Conservation (phyloP, 768 basidiomycete species). For the Rhodotorula sphaerocarpa region DNA sequence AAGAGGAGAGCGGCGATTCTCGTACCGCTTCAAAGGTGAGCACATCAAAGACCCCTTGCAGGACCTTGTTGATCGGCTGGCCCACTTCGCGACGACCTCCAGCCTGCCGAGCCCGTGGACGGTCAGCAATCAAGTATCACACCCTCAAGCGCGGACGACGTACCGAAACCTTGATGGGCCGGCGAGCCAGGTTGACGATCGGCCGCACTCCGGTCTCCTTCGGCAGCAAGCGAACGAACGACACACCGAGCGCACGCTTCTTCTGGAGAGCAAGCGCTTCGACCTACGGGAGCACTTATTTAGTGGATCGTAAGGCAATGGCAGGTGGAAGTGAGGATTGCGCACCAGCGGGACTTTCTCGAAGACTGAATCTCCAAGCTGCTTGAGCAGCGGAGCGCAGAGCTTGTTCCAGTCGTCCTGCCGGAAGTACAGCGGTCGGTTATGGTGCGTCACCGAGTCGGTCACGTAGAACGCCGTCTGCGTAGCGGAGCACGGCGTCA, state of each 20-base stretch:
- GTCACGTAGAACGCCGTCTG: conserved; percentile 92
- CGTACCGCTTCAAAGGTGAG: conserved; percentile 76
- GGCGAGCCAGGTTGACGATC: conserved; percentile 73
- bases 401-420: conserved; percentile 88
- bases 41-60: conserved; percentile 76
- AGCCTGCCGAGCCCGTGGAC: background rate
- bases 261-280: conserved; percentile 52
- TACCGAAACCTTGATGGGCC: conserved; percentile 38
- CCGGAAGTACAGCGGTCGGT: conserved; percentile 78
- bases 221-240: conserved; percentile 78
- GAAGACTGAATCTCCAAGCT: conserved; percentile 65
- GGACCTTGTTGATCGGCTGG: conserved; percentile 76
- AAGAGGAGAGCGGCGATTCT: no score
- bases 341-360: conserved; percentile 60
- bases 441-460: conserved; percentile 74
- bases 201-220: conserved; percentile 93
- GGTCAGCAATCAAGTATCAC: background rate
- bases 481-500: no score
- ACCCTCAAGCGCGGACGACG: no score
- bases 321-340: no score
- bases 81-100: conserved; percentile 42
- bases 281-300: background rate
- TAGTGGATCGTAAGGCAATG: background rate
- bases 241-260: conserved; percentile 69
- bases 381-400: conserved; percentile 68